Evolutionary conservation across 805 yeast genomes (phyloP).

Genomic region (Monosporozyma siamensis): DNA sequence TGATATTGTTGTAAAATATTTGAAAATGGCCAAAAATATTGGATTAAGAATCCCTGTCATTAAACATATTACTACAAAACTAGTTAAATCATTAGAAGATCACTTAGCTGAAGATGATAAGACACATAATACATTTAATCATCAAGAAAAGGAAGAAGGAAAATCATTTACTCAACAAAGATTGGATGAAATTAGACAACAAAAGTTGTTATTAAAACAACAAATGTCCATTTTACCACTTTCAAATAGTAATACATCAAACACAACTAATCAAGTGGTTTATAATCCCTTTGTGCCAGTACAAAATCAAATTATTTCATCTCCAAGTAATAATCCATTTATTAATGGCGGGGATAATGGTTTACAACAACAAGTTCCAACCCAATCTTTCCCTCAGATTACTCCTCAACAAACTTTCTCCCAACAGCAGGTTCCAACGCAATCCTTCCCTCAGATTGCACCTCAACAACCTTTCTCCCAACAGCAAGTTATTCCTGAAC

Average conservation of each 20-base stretch:
- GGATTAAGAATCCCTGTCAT: conserved; percentile 91
- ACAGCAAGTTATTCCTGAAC: not conserved
- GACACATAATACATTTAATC: conserved; percentile 15
- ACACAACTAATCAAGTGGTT: conserved; percentile 18
- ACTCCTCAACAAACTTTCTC: no score
- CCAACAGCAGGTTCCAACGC: no score
- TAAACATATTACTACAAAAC: conserved; percentile 93
- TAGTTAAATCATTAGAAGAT: conserved; percentile 78
- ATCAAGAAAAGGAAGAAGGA: not conserved
- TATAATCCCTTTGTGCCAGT: conserved; percentile 28
- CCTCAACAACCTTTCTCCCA: no score
- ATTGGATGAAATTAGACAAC: conserved; percentile 28
- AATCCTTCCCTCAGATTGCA: conserved; percentile 1
- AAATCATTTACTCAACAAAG: conserved; percentile 25
- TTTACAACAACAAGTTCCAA: conserved; percentile 10
- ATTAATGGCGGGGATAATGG: no score
- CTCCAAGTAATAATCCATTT: conserved; percentile 3
- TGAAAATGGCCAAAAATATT: conserved; percentile 84
- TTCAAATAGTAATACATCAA: conserved; percentile 27
- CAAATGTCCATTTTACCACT: no score
- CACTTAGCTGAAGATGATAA: conserved; percentile 70
- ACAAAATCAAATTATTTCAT: conserved; percentile 5
- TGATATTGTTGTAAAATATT: conserved; percentile 73
- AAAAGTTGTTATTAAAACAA: conserved; percentile 24
- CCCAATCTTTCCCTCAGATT: no score